These are phyloP conservation scores for Calonectria honghensis DNA, from an alignment of 2,329 filamentous ascomycete genomes.

Conservation along the genomic window DNA sequence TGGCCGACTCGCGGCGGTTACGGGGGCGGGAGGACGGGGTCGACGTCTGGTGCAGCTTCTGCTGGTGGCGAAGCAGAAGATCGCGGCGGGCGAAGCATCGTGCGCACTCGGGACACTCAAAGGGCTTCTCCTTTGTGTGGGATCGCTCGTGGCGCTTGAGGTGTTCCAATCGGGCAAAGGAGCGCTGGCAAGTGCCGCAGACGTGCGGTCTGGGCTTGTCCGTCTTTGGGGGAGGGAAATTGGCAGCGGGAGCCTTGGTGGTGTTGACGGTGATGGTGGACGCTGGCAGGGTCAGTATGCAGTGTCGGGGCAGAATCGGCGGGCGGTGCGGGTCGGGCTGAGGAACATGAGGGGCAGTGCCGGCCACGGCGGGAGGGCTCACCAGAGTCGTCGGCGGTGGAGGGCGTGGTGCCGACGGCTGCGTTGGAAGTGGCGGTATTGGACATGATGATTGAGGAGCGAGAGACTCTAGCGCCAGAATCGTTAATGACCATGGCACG, in stretches of 20 bases:
- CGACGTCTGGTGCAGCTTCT: slow-evolving; percentile 96
- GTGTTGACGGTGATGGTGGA: slow-evolving; percentile 73
- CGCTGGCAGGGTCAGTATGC: slow-evolving; percentile 61
- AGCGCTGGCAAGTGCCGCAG: slow-evolving; percentile 92
- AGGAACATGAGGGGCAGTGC: slow-evolving; percentile 60
- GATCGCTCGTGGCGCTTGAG: slow-evolving; percentile 97
- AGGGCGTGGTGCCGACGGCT: slow-evolving; percentile 53
- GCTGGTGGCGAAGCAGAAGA: slow-evolving; percentile 93
- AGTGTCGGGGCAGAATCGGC: slow-evolving; percentile 48
- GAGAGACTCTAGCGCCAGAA: slow-evolving; percentile 61
- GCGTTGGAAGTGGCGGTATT: slow-evolving; percentile 58
- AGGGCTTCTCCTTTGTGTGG: slow-evolving; percentile 99
- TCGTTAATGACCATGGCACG: slow-evolving; percentile 65
- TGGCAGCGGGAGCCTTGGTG: slow-evolving; percentile 63
- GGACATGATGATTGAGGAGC: slow-evolving; percentile 62
- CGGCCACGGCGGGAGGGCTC: slow-evolving; percentile 57
- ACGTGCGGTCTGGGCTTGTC: slow-evolving; percentile 98
- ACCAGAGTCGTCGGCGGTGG: slow-evolving; percentile 64
- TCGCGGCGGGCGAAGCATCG: slow-evolving; percentile 96
- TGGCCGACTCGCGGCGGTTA: slow-evolving; percentile 92
- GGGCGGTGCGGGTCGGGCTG: slow-evolving; percentile 49
- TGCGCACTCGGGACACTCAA: slow-evolving; percentile 95
- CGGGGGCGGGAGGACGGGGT: slow-evolving; percentile 91
- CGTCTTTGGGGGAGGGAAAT: slow-evolving; percentile 90
- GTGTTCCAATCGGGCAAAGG: slow-evolving; percentile 96